These are phyloP conservation scores for Thalia dealbata DNA, from an alignment of 176 grass and related monocot species.

Conservation along the genomic window DNA sequence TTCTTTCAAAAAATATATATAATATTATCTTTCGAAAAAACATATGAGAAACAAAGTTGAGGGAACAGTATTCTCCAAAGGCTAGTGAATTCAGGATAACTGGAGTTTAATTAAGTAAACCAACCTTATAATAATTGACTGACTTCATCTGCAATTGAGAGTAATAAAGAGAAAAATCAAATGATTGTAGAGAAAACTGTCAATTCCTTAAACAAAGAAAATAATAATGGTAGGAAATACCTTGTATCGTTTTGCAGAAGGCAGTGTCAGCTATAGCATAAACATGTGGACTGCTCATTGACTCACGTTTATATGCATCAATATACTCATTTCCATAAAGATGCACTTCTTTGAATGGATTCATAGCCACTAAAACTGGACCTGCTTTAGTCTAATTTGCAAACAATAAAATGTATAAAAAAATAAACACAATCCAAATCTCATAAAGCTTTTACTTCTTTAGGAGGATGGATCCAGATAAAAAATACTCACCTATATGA, in stretches of 20 bases:
- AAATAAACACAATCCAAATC: background rate
- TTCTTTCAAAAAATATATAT: no score
- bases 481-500: slow-evolving; percentile 79
- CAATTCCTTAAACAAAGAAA: background rate
- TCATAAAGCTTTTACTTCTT: slow-evolving; percentile 27
- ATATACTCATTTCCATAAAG: slow-evolving; percentile 84
- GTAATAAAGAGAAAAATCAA: slow-evolving; percentile 16
- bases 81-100: background rate
- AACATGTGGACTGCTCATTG: slow-evolving; percentile 77
- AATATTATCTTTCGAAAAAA: no score
- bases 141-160: slow-evolving; percentile 82
- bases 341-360: slow-evolving; percentile 90
- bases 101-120: background rate
- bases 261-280: slow-evolving; percentile 96
- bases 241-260: slow-evolving; percentile 88
- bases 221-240: slow-evolving; percentile 32
- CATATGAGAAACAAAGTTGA: background rate
- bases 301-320: slow-evolving; percentile 68
- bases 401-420: slow-evolving; percentile 22
- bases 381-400: slow-evolving; percentile 89
- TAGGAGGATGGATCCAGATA: slow-evolving; percentile 7
- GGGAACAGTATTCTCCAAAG: background rate
- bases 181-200: background rate
- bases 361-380: slow-evolving; percentile 91
- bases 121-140: slow-evolving; percentile 97